Base-by-base conservation (phyloP, 2,329 filamentous ascomycete species). In the Penicillium expansum region DNA sequence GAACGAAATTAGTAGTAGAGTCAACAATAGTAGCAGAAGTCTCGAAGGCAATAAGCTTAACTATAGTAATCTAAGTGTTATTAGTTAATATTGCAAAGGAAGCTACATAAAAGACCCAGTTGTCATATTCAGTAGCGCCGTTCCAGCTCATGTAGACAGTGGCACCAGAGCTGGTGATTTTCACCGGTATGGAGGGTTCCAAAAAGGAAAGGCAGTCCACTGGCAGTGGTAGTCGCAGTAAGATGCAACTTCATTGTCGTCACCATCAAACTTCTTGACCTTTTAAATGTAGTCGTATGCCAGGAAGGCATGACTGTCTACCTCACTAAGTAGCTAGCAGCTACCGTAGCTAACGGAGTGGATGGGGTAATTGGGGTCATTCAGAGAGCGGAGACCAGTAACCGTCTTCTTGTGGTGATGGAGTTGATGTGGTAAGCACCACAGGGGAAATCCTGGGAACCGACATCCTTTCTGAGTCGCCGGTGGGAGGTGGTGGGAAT, bases 101-200 rank as follows among this genome's bases (percentile, higher is more conserved):
- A 29, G 62, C 62, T 9, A 63, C 62, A 43, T 72, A 73, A 4
- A 77, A 53, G 18, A 68, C 69, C 74, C 74, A 63, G 24, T 60
- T 63, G 37, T 65, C 63, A 47, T 65, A 63, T 30, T 75, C 73
- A 0, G 73, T 75, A 9, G 73, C 73, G 14, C 73, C 73, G 37
- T 73, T 73, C 72, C 74, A 75, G 60, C 73, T 75, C 68, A 76
- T 74, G 57, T 71, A 73, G 6, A 74, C 58, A 2, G 53, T 55
- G n/a, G 33, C 48, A 27, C 27, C 49, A 5, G 30, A 27, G 5
- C 37, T 43, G 11, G 56, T 57, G 8, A 33, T 47, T 9, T 52
- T 39, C 9, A 61, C 52, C 10, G 57, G 48, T 27, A 56, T 48
- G 16, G 62, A 61, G 9, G 66, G 66, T 10, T 59, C 55, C 59